Evolutionary conservation across 139 green algal species (phyloP).

Genomic region (Pleodorina starrii): DNA sequence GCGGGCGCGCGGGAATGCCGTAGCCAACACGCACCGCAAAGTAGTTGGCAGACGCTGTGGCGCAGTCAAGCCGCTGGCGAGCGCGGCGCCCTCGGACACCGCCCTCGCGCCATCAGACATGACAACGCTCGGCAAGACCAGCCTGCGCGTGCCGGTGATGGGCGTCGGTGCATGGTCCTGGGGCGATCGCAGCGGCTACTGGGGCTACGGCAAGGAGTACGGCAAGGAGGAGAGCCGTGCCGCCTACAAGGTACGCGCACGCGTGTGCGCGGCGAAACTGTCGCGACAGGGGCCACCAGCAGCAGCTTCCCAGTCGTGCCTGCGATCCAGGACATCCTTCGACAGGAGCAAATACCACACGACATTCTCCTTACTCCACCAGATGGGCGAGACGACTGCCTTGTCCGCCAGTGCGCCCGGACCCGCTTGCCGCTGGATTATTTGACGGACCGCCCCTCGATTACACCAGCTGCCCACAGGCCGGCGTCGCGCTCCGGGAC

Average conservation of each 20-base stretch:
- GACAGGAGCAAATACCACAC: too few species aligned
- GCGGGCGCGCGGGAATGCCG: neutral
- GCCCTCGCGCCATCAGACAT: constrained; percentile 28
- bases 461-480: too few species aligned
- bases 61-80: neutral
- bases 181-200: constrained; percentile 82
- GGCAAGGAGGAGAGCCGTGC: constrained; percentile 61
- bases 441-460: too few species aligned
- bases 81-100: neutral
- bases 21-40: neutral
- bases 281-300: neutral
- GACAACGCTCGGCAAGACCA: constrained; percentile 57
- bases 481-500: too few species aligned
- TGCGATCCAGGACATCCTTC: too few species aligned
- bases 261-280: too few species aligned
- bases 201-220: constrained; percentile 71
- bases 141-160: constrained; percentile 64
- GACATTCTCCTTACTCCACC: too few species aligned
- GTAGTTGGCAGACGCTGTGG: neutral
- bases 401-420: too few species aligned
- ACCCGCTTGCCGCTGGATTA: too few species aligned
- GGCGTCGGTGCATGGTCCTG: constrained; percentile 87
- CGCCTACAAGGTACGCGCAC: constrained; percentile 71
- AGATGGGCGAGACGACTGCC: too few species aligned
- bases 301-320: too few species aligned